Evolutionary conservation across 768 basidiomycete genomes (phyloP).

Genomic region (Russula emetica): DNA sequence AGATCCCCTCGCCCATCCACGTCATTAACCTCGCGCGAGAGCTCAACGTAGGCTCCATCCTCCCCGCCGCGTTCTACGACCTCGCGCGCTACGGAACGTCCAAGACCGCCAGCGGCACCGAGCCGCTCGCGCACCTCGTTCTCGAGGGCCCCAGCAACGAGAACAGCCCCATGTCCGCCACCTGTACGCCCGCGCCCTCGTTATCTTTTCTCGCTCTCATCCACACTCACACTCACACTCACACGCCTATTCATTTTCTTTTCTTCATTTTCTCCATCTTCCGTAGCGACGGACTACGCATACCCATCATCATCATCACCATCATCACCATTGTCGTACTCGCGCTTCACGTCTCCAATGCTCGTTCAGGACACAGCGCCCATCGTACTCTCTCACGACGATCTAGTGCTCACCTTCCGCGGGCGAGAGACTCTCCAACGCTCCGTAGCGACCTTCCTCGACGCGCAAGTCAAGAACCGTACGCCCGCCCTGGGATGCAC

Average conservation of each 20-base stretch:
- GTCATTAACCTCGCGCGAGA: constrained; percentile 67
- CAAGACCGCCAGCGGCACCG: constrained; percentile 56
- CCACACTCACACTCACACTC: not conserved
- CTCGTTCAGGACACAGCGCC: constrained; percentile 20
- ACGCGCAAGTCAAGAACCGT: constrained; percentile 49
- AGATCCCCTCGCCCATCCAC: constrained; percentile 62
- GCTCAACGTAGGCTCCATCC: constrained; percentile 50
- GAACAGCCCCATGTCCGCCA: not conserved
- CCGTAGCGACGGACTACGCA: not conserved
- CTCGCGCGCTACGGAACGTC: constrained; percentile 69
- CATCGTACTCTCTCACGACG: constrained; percentile 37
- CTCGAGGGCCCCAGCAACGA: constrained; percentile 9
- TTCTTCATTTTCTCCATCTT: not conserved
- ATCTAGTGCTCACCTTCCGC: constrained; percentile 44
- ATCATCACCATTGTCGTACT: constrained; percentile 9
- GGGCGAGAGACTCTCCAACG: constrained; percentile 65
- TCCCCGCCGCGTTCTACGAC: constrained; percentile 73
- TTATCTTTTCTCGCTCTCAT: not conserved
- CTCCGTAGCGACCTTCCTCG: constrained; percentile 58
- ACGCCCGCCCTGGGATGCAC: constrained; percentile 48
- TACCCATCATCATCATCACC: not conserved
- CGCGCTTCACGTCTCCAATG: constrained; percentile 13
- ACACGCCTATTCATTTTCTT: too few relatives aligned
- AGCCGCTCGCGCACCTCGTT: constrained; percentile 31
- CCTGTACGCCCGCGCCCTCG: constrained; percentile 6